Evolutionary conservation across 1,284 basidiomycete species (phyloP), one percentile per base, ranked within the genome.

Genomic region (Tylopilus sp.): DNA sequence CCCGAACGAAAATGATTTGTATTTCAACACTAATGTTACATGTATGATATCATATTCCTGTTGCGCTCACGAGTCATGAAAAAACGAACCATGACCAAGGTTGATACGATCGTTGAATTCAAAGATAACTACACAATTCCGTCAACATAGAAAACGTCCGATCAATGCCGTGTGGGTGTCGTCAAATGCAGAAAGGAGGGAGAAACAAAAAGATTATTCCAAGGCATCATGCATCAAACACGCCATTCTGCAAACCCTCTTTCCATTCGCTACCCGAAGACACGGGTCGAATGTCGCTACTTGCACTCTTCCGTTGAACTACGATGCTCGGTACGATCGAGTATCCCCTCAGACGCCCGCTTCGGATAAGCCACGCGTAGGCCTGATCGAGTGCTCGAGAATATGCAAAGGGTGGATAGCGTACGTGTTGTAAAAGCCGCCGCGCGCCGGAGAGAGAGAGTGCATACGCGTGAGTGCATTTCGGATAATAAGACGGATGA

Each of bases 301-400:
- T 67, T 7, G 73, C 80, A 7, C 81, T 74, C 77, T 91, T 92
- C 63, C 86, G 81, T 72, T 93, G 91, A 1, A 89, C 82, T 16
- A 90, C 81, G 7, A 93, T 71, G 65, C 88, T 90, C 0, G 90
- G 90, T 1, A 91, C 88, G 22, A 92, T 74, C 0, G 89, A 90
- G 69, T 84, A 92, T 41, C 86, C 82, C 57, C 81, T 84, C 47
- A 92, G 67, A 51, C 87, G 81, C 10, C 83, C 82, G 59, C 81
- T 87, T 67, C 81, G 74, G 19, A 94, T 82, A 33, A 95, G 83
- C 88, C 91, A 93, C 2, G 89, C 82, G 32, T 91, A 80, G 6
- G 91, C 92, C 70, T 93, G 91, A 69, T 95, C 91, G 62, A 93
- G 84, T 0, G 92, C 90, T 15, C 93, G 88, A 3, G 91, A 91